A percentile compares a stretch with the other conserved stretches of the same genome.
These are phyloP conservation scores for Kwoniella bestiolae DNA, from an alignment of 768 basidiomycete species.

Conservation along the genomic window DNA sequence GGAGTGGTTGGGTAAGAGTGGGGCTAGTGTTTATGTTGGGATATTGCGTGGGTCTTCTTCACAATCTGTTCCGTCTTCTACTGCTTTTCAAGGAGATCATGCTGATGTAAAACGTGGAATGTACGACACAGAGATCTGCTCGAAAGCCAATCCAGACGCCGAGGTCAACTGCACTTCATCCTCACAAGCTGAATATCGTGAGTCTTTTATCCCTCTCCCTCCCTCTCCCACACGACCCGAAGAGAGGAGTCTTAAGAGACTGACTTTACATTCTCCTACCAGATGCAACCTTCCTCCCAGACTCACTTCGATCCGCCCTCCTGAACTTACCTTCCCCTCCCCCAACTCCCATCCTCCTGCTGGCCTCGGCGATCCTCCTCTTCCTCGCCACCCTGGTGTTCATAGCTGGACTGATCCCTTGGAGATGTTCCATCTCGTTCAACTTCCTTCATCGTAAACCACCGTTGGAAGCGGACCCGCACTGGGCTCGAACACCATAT, in stretches of 20 bases:
- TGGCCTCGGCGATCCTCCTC: slow-evolving; percentile 2
- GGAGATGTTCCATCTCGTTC: background rate
- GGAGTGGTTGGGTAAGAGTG: slow-evolving; percentile 9
- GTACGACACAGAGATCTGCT: slow-evolving; percentile 4
- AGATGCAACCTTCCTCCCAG: background rate
- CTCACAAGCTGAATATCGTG: slow-evolving; percentile 12
- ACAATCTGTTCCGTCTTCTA: too few species aligned
- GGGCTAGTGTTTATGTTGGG: slow-evolving; percentile 14
- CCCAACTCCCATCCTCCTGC: slow-evolving; percentile 12
- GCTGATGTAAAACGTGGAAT: background rate
- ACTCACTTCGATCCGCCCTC: background rate
- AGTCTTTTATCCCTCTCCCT: too few species aligned
- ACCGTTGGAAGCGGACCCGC: background rate
- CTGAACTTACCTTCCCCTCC: slow-evolving; percentile 4
- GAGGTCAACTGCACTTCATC: slow-evolving; percentile 12
- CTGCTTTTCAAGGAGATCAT: background rate
- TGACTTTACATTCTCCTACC: background rate
- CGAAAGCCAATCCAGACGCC: background rate
- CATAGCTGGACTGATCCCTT: background rate
- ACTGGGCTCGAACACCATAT: background rate
- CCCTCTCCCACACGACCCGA: too few species aligned
- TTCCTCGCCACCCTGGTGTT: slow-evolving; percentile 4
- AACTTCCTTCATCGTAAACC: background rate
- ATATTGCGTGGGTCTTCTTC: slow-evolving; percentile 20
- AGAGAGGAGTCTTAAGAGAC: background rate